A percentile compares a stretch with the other conserved stretches of the same genome.
phyloP scores from a whole-genome alignment of 768 basidiomycete species.

The Podaxis pistillaris region DNA sequence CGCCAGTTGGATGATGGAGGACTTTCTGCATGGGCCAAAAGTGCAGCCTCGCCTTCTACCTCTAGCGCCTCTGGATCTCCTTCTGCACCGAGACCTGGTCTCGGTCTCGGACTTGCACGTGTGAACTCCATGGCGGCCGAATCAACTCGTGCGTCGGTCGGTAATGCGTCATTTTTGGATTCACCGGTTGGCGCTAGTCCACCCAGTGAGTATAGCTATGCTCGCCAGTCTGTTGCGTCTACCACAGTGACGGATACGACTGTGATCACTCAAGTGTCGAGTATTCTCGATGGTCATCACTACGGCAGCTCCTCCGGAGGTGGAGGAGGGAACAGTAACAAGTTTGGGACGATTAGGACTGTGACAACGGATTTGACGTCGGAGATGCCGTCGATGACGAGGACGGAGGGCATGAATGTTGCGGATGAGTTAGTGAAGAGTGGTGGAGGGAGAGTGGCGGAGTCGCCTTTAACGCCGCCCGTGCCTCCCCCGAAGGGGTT shows the following conservation, averaged over 20 bases:
- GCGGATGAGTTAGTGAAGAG: slow-evolving; percentile 50
- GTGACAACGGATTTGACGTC: slow-evolving; percentile 80
- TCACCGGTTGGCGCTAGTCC: slow-evolving; percentile 17
- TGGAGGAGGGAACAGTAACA: slow-evolving; percentile 37
- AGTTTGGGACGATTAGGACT: slow-evolving; percentile 80
- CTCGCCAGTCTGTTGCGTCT: slow-evolving; percentile 64
- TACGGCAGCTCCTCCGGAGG: slow-evolving; percentile 18
- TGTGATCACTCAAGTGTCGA: slow-evolving; percentile 55
- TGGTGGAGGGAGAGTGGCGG: not conserved
- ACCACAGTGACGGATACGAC: slow-evolving; percentile 55
- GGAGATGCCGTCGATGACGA: slow-evolving; percentile 63
- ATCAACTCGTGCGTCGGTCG: slow-evolving; percentile 31
- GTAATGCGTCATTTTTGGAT: slow-evolving; percentile 37
- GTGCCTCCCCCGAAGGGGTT: slow-evolving; percentile 11
- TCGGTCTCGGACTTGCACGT: slow-evolving; percentile 5
- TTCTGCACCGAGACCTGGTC: not conserved
- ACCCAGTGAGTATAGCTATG: slow-evolving; percentile 29
- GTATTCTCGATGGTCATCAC: slow-evolving; percentile 54
- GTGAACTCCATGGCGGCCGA: slow-evolving; percentile 31
- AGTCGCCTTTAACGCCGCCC: slow-evolving; percentile 5
- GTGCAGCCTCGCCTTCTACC: slow-evolving; percentile 25
- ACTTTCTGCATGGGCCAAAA: slow-evolving; percentile 29
- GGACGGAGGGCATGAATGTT: slow-evolving; percentile 61
- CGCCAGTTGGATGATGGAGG: slow-evolving; percentile 26
- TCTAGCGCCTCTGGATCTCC: slow-evolving; percentile 1